phyloP scores from a whole-genome alignment of 352 stramenopile genomes.

The Phytophthora nicotianae region DNA sequence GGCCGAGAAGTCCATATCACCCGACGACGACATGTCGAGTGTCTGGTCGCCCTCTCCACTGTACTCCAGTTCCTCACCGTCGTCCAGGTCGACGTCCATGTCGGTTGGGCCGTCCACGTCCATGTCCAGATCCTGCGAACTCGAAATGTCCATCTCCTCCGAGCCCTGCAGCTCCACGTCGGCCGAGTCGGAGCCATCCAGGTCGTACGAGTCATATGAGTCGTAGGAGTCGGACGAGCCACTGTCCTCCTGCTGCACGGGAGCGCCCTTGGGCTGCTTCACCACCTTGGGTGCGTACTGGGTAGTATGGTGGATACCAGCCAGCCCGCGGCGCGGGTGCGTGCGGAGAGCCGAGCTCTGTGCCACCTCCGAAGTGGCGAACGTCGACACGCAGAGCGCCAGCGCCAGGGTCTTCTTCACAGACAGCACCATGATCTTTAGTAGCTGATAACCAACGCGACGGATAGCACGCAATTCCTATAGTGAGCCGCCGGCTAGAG shows the following conservation, averaged over 20 bases:
- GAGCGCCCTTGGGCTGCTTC: constrained; percentile 23
- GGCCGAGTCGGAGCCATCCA: constrained; percentile 21
- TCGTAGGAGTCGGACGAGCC: constrained; percentile 30
- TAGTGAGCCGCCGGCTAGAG: constrained; percentile 19
- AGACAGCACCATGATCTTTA: constrained; percentile 41
- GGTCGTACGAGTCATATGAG: constrained; percentile 30
- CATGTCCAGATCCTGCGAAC: constrained; percentile 32
- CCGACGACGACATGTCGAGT: constrained; percentile 30
- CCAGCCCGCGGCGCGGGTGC: constrained; percentile 21
- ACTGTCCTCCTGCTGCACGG: constrained; percentile 12
- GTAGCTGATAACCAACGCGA: constrained; percentile 2
- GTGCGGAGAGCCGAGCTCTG: constrained; percentile 31
- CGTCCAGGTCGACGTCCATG: constrained; percentile 39
- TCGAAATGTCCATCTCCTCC: constrained; percentile 32
- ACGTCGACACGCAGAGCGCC: constrained; percentile 34
- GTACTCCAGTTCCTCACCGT: constrained; percentile 35
- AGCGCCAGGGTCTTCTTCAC: constrained; percentile 44
- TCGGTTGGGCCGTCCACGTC: constrained; percentile 16
- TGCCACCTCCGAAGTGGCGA: constrained; percentile 27
- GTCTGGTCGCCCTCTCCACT: constrained; percentile 29
- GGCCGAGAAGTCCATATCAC: constrained; percentile 33
- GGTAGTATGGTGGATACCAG: constrained; percentile 40
- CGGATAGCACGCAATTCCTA: constrained; percentile 23
- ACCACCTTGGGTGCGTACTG: constrained; percentile 39
- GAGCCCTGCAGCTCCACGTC: constrained; percentile 24